phyloP scores from a whole-genome alignment of 2,329 filamentous ascomycete species.

The Ascochyta fabae region DNA sequence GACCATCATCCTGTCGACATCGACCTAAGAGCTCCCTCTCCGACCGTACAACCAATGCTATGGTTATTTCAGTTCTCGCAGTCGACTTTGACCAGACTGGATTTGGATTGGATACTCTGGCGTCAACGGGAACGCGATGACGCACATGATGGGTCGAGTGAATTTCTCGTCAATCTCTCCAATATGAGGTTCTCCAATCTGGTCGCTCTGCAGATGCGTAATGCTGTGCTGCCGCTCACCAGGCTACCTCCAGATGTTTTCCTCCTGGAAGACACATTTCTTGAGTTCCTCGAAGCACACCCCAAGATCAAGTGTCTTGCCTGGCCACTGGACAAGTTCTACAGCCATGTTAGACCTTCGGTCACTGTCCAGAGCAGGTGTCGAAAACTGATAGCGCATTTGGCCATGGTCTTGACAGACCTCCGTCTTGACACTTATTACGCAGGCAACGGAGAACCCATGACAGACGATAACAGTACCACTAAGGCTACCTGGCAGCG shows the following conservation, averaged over 20 bases:
- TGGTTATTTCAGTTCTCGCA: constrained; percentile 32
- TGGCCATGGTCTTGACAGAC: constrained; percentile 50
- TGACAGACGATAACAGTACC: constrained; percentile 36
- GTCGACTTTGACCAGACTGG: constrained; percentile 41
- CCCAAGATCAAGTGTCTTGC: constrained; percentile 52
- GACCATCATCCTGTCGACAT: constrained; percentile 17
- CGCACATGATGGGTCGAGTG: constrained; percentile 16
- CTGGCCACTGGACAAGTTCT: constrained; percentile 57
- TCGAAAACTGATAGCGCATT: constrained; percentile 46
- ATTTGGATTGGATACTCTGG: constrained; percentile 47
- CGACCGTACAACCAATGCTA: constrained; percentile 20
- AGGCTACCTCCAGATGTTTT: constrained; percentile 47
- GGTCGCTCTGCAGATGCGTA: constrained; percentile 55
- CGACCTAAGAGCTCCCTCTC: constrained; percentile 1
- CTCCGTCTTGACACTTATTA: constrained; percentile 52
- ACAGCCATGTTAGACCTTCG: constrained; percentile 37
- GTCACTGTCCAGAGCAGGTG: constrained; percentile 32
- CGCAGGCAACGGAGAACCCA: constrained; percentile 34
- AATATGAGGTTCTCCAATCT: constrained; percentile 52
- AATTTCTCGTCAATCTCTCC: constrained; percentile 38
- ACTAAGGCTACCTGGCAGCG: constrained; percentile 27
- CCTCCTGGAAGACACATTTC: constrained; percentile 47
- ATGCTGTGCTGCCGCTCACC: constrained; percentile 49
- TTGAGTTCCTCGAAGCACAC: constrained; percentile 55
- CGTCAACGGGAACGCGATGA: constrained; percentile 25